These are phyloP conservation scores for Pseudocercospora cruenta DNA, from an alignment of 2,329 filamentous ascomycete species.

Conservation along the genomic window DNA sequence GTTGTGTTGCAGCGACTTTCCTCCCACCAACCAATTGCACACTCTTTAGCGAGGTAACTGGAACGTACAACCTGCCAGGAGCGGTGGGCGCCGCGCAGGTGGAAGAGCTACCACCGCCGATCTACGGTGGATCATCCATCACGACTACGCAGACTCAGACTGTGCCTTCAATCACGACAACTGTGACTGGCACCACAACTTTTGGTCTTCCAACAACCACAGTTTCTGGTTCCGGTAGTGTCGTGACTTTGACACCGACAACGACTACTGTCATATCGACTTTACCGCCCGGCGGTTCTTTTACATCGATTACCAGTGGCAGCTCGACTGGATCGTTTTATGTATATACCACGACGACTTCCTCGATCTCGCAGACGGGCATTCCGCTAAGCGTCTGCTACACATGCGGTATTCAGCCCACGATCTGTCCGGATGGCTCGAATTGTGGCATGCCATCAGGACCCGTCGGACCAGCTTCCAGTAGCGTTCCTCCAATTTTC, in stretches of 20 bases:
- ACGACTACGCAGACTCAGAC: constrained; percentile 6
- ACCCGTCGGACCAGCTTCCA: background rate
- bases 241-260: constrained; percentile 5
- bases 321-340: constrained; percentile 29
- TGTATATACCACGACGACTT: constrained; percentile 23
- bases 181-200: constrained; percentile 7
- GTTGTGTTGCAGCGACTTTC: constrained; percentile 38
- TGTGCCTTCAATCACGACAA: constrained; percentile 25
- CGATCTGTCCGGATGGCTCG: background rate
- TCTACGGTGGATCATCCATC: background rate
- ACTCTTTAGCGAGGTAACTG: constrained; percentile 35
- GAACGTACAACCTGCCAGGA: constrained; percentile 27
- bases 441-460: background rate
- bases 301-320: constrained; percentile 26
- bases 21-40: constrained; percentile 32
- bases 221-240: background rate
- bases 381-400: constrained; percentile 29
- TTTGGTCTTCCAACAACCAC: constrained; percentile 6
- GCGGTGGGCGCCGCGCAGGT: constrained; percentile 29
- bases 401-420: constrained; percentile 30
- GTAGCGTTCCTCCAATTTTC: background rate
- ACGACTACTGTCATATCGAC: constrained; percentile 24
- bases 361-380: constrained; percentile 16
- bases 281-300: constrained; percentile 24
- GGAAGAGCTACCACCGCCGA: background rate